phyloP scores from a whole-genome alignment of 2,329 filamentous ascomycete genomes.

The Fusarium algeriense region DNA sequence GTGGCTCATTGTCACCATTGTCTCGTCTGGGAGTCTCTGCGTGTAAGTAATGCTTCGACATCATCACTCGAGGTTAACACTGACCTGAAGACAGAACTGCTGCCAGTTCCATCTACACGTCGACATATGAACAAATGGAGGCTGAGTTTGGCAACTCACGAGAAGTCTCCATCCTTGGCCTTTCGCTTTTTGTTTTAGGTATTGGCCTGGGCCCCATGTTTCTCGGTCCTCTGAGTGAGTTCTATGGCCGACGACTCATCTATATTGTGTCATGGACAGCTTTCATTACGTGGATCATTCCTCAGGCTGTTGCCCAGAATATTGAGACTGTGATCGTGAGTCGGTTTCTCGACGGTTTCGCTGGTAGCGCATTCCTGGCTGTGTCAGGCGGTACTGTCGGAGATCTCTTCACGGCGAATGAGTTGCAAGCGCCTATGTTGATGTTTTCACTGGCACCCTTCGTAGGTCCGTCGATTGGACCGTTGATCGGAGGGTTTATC shows the following conservation, averaged over 20 bases:
- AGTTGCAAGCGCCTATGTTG: slow-evolving; percentile 86
- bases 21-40: slow-evolving; percentile 80
- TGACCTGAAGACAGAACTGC: slow-evolving; percentile 71
- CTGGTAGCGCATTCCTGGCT: slow-evolving; percentile 75
- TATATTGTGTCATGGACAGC: slow-evolving; percentile 80
- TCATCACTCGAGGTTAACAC: background rate
- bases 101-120: slow-evolving; percentile 89
- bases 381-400: slow-evolving; percentile 89
- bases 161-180: slow-evolving; percentile 80
- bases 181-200: slow-evolving; percentile 86
- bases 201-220: slow-evolving; percentile 73
- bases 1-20: slow-evolving; percentile 82
- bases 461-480: slow-evolving; percentile 70
- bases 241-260: slow-evolving; percentile 85
- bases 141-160: slow-evolving; percentile 78
- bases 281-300: slow-evolving; percentile 84
- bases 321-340: slow-evolving; percentile 82
- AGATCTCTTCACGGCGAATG: slow-evolving; percentile 77
- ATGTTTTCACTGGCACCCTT: slow-evolving; percentile 78
- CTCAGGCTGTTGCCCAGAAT: slow-evolving; percentile 83
- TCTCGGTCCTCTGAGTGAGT: slow-evolving; percentile 75
- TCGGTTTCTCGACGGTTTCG: slow-evolving; percentile 81
- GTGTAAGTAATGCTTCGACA: slow-evolving; percentile 73
- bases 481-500: slow-evolving; percentile 81
- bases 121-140: slow-evolving; percentile 82